phyloP scores from a whole-genome alignment of 1,139 yeast genomes.

The Petasospora fabianii region DNA sequence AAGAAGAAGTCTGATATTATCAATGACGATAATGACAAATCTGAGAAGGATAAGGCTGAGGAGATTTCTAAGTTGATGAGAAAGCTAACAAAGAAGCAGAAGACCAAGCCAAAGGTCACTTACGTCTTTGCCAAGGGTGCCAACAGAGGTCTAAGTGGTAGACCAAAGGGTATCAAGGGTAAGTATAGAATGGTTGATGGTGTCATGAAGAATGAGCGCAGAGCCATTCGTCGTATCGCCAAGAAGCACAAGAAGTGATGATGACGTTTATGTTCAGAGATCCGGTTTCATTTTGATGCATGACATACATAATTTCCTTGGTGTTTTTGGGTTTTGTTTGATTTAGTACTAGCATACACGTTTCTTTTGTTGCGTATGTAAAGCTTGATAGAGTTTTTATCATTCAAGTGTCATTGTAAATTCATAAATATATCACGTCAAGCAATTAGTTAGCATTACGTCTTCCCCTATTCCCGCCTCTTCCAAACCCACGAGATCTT shows the following conservation, averaged over 20 bases:
- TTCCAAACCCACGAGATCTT: constrained; percentile 3
- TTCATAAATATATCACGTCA: no score
- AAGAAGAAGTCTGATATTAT: constrained; percentile 93
- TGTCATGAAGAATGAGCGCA: constrained; percentile 92
- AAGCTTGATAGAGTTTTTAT: no score
- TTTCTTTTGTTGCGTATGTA: no score
- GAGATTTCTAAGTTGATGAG: constrained; percentile 86
- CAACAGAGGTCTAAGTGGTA: constrained; percentile 84
- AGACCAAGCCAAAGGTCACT: constrained; percentile 76
- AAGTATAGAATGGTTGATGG: constrained; percentile 99
- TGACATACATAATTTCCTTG: neutral
- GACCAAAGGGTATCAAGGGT: constrained; percentile 97
- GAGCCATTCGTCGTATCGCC: constrained; percentile 86
- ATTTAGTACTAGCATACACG: no score
- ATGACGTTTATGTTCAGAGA: neutral
- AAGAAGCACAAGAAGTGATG: constrained; percentile 63
- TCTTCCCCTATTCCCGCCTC: constrained; percentile 1
- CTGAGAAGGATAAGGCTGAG: constrained; percentile 92
- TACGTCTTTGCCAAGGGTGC: constrained; percentile 87
- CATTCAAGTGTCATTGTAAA: no score
- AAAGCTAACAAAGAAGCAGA: constrained; percentile 73
- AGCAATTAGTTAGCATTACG: no score
- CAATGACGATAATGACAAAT: constrained; percentile 80
- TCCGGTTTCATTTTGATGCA: neutral
- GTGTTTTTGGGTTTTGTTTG: no score